phyloP scores from a whole-genome alignment of 2,329 filamentous ascomycete species.

The Neonectria hederae region DNA sequence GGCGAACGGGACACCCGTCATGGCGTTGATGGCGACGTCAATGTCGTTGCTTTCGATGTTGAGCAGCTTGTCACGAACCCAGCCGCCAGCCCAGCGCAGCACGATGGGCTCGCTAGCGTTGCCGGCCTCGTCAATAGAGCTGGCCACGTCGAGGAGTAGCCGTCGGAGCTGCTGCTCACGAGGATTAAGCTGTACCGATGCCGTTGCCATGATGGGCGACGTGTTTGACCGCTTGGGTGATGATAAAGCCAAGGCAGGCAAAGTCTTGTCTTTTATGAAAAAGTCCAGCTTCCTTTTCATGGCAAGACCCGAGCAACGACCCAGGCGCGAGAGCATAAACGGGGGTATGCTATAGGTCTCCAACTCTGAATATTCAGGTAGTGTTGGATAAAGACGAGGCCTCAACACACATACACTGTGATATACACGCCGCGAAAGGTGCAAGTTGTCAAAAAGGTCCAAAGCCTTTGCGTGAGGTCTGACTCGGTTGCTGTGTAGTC shows the following conservation, averaged over 20 bases:
- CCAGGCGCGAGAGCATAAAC: slow-evolving; percentile 39
- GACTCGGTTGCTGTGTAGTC: background rate
- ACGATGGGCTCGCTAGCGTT: slow-evolving; percentile 64
- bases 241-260: slow-evolving; percentile 1
- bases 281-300: slow-evolving; percentile 50
- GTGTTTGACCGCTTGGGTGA: slow-evolving; percentile 1
- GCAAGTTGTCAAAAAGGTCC: background rate
- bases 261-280: slow-evolving; percentile 38
- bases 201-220: slow-evolving; percentile 31
- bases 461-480: background rate
- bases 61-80: slow-evolving; percentile 87
- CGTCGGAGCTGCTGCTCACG: slow-evolving; percentile 76
- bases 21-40: slow-evolving; percentile 84
- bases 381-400: background rate
- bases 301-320: slow-evolving; percentile 32
- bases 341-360: background rate
- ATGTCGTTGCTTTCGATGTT: slow-evolving; percentile 80
- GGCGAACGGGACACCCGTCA: slow-evolving; percentile 85
- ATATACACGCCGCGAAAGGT: background rate
- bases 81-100: slow-evolving; percentile 84
- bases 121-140: slow-evolving; percentile 62
- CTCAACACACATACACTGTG: background rate
- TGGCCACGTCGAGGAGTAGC: slow-evolving; percentile 85
- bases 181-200: slow-evolving; percentile 66
- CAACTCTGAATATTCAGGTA: too few relatives aligned